These are phyloP conservation scores for Cladosporium sp. DNA, from an alignment of 2,329 filamentous ascomycete species.

Conservation along the genomic window DNA sequence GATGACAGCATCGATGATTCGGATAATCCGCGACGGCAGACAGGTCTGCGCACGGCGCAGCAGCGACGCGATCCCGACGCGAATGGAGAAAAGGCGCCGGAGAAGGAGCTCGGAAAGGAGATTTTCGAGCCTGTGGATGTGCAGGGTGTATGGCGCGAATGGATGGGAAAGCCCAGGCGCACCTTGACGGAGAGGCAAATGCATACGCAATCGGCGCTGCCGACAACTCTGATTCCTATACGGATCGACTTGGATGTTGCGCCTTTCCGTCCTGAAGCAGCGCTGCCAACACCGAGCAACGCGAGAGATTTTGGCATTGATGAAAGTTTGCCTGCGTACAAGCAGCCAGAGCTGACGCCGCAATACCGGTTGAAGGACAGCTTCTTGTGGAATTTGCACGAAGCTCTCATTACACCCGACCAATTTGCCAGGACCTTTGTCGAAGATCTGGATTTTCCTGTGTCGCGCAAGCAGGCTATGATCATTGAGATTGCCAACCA, in stretches of 20 bases:
- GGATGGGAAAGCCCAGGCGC: slow-evolving; percentile 73
- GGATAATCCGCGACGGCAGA: slow-evolving; percentile 65
- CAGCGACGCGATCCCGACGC: slow-evolving; percentile 61
- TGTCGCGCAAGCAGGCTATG: slow-evolving; percentile 57
- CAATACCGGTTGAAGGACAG: slow-evolving; percentile 88
- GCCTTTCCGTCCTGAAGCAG: slow-evolving; percentile 63
- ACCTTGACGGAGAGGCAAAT: slow-evolving; percentile 55
- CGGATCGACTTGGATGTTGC: slow-evolving; percentile 93
- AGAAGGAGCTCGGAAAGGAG: slow-evolving; percentile 75
- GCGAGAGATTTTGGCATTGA: slow-evolving; percentile 58
- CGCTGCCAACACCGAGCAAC: slow-evolving; percentile 61
- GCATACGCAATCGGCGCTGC: slow-evolving; percentile 67
- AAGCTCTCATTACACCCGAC: slow-evolving; percentile 89
- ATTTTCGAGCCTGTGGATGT: slow-evolving; percentile 72
- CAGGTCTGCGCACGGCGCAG: slow-evolving; percentile 76
- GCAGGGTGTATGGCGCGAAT: slow-evolving; percentile 90
- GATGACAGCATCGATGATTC: slow-evolving; percentile 77
- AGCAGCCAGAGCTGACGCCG: slow-evolving; percentile 71
- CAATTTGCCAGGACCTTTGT: slow-evolving; percentile 90
- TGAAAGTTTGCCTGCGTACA: slow-evolving; percentile 72
- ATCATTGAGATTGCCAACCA: slow-evolving; percentile 84
- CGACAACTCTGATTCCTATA: slow-evolving; percentile 88
- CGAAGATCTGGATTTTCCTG: slow-evolving; percentile 87
- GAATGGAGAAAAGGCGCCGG: slow-evolving; percentile 57
- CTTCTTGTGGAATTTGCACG: slow-evolving; percentile 98